These are phyloP conservation scores for Patellifolia procumbens DNA, from an alignment of 179 eudicot genomes.

Conservation along the genomic window DNA sequence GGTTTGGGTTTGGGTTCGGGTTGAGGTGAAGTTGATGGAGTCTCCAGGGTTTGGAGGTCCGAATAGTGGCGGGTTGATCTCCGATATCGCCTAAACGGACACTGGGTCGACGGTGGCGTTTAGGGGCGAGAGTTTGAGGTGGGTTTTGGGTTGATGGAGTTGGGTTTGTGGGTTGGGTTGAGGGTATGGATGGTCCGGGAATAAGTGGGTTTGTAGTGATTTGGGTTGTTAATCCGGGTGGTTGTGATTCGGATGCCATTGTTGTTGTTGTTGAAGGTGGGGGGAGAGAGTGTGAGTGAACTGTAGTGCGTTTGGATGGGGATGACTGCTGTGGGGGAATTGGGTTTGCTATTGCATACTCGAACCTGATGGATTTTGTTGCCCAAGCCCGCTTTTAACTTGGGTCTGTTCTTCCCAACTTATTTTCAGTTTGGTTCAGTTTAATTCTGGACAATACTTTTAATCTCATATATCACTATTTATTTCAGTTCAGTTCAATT, in stretches of 20 bases:
- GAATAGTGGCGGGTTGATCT: slow-evolving; percentile 42
- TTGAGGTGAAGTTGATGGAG: slow-evolving; percentile 4
- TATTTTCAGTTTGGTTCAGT: too few species aligned
- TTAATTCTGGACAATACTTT: too few species aligned
- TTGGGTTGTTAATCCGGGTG: slow-evolving; percentile 1
- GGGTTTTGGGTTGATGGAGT: slow-evolving; percentile 3
- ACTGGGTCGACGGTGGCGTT: slow-evolving; percentile 71
- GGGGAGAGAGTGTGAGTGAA: not conserved
- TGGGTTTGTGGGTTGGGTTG: not conserved
- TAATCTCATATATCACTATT: too few species aligned
- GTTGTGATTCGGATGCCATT: slow-evolving; percentile 23
- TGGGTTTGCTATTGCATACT: not conserved
- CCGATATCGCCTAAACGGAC: slow-evolving; percentile 75
- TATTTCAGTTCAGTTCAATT: too few species aligned
- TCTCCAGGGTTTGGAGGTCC: slow-evolving; percentile 35
- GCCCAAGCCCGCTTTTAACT: not conserved
- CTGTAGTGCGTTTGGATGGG: not conserved
- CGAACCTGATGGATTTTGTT: not conserved
- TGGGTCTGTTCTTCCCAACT: too few species aligned
- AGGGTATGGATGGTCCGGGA: not conserved
- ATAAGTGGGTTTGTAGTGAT: not conserved
- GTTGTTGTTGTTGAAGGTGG: not conserved
- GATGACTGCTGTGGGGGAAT: not conserved
- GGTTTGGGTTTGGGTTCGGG: slow-evolving; percentile 13
- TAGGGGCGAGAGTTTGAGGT: slow-evolving; percentile 33